Evolutionary conservation across 2,329 filamentous ascomycete species (phyloP).

Genomic region (Tolypocladium guangdongense): DNA sequence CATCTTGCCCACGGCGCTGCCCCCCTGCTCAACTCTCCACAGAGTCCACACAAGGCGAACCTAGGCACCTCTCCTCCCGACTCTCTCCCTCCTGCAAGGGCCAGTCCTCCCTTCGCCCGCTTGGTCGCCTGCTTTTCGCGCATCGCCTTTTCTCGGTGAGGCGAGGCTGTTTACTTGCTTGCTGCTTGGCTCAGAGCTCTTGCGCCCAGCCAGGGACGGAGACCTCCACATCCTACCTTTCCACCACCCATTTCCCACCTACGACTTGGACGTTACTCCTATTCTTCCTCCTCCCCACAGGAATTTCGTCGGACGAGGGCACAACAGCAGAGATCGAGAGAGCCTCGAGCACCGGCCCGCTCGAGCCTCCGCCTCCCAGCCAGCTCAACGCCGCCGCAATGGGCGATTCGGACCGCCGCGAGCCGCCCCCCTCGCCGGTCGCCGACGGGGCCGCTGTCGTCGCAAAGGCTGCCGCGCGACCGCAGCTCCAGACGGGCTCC

Average conservation of each 20-base stretch:
- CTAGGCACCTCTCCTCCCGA: neutral
- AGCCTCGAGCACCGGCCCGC: neutral
- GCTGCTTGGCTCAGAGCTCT: neutral
- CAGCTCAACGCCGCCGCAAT: neutral
- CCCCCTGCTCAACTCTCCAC: neutral
- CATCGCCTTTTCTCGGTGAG: neutral
- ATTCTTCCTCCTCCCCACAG: neutral
- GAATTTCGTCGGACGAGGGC: neutral
- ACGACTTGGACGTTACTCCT: neutral
- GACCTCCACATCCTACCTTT: neutral
- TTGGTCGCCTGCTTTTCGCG: neutral
- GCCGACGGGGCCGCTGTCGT: slow-evolving; percentile 10
- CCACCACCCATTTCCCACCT: neutral
- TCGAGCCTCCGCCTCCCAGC: neutral
- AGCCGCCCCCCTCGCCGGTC: neutral
- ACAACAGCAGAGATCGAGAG: neutral
- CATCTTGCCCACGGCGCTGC: neutral
- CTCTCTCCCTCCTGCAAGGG: neutral
- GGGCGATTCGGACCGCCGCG: slow-evolving; percentile 1
- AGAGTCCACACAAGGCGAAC: neutral
- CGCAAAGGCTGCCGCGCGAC: slow-evolving; percentile 12
- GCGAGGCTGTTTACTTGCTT: too few relatives aligned
- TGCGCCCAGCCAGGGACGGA: neutral
- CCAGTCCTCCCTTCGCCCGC: neutral
- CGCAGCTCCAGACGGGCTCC: slow-evolving; percentile 18